phyloP scores from a whole-genome alignment of 148 eudicot genomes.

The Chenopodium quinoa region DNA sequence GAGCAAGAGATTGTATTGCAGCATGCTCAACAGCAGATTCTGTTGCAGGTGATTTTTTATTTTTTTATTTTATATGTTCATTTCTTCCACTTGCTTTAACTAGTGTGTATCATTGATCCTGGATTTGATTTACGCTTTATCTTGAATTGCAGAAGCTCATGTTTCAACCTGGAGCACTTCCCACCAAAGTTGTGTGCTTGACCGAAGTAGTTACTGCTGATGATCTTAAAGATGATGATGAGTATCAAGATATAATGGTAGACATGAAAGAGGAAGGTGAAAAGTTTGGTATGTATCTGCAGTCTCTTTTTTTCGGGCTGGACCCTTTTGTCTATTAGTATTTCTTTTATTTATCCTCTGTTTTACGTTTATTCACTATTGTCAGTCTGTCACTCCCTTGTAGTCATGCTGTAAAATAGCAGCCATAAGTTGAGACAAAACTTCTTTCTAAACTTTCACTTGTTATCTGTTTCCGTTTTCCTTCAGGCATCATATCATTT shows the following conservation, averaged over 20 bases:
- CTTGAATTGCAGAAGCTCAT: conserved; percentile 64
- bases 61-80: background rate
- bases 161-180: conserved; percentile 59
- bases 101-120: background rate
- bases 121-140: background rate
- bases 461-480: background rate
- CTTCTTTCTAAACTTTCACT: too few species aligned
- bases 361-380: conserved; percentile 26
- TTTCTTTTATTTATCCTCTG: conserved; percentile 8
- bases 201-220: conserved; percentile 73
- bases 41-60: conserved; percentile 54
- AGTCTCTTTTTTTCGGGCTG: background rate
- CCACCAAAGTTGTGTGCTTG: conserved; percentile 65
- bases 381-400: background rate
- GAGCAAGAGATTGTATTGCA: conserved; percentile 88
- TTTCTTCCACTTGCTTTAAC: background rate
- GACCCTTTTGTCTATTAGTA: background rate
- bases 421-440: background rate
- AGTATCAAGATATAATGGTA: conserved; percentile 82
- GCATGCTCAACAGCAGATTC: conserved; percentile 95
- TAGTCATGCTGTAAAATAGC: background rate
- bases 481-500: background rate
- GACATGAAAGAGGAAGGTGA: conserved; percentile 87
- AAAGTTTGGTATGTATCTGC: conserved; percentile 54
- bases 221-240: conserved; percentile 79